phyloP scores from a whole-genome alignment of 129 eudicot species.

The Chrysanthemum lavandulifolium region DNA sequence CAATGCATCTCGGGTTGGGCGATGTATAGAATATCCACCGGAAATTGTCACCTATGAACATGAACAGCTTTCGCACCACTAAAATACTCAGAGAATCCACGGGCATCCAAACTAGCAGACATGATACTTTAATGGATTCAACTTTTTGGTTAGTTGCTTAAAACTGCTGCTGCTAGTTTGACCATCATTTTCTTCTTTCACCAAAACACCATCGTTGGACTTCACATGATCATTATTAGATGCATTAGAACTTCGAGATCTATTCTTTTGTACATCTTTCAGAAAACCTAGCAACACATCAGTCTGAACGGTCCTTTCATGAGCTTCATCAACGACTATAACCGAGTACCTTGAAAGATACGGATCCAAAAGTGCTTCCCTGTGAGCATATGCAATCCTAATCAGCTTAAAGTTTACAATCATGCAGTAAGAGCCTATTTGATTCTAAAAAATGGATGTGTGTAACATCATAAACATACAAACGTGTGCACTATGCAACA shows the following conservation, averaged over 20 bases:
- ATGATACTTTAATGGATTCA: conserved; percentile 75
- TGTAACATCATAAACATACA: not conserved
- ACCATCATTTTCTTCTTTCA: conserved; percentile 38
- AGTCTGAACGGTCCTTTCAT: conserved; percentile 97
- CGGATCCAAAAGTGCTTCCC: conserved; percentile 97
- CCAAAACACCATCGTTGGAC: conserved; percentile 28
- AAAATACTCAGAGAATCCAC: conserved; percentile 83
- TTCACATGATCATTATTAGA: conserved; percentile 21
- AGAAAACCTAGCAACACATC: conserved; percentile 92
- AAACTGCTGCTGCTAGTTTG: conserved; percentile 15
- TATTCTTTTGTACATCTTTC: conserved; percentile 67
- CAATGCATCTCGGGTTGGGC: conserved; percentile 81
- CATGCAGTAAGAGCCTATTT: not conserved
- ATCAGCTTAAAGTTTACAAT: not conserved
- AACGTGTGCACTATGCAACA: not conserved
- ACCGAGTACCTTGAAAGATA: conserved; percentile 83
- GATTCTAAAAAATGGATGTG: not conserved
- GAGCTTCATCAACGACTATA: conserved; percentile 96
- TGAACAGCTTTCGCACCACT: conserved; percentile 95
- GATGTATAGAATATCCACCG: conserved; percentile 81
- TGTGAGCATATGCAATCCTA: conserved; percentile 34
- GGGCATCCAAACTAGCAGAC: conserved; percentile 99
- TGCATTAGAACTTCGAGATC: conserved; percentile 43
- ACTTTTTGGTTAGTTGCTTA: conserved; percentile 40
- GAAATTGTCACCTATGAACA: conserved; percentile 91